Evolutionary conservation across 2,329 filamentous ascomycete species (phyloP), one percentile per base, ranked within the genome.

Genomic region (Zalaria obscura): DNA sequence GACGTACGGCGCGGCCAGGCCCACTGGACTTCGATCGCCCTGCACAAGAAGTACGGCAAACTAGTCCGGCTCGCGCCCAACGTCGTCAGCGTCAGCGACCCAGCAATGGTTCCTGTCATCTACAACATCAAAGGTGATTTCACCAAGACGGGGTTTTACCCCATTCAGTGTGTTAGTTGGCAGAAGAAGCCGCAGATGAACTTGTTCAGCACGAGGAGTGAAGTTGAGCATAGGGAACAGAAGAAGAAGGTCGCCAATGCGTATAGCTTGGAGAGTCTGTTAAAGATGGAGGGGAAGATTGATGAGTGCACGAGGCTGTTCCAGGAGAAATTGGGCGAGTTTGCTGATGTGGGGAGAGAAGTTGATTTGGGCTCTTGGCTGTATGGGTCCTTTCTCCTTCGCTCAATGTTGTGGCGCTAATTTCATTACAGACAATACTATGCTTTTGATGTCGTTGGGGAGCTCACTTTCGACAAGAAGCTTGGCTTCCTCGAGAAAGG

Each of bases 11-110:
- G 38, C 34, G 45, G 45, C 11, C 31, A 45, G 25, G 37, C 40
- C 28, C 45, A 43, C 28, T 28, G 5, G 25, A 41, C 34, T 25
- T n/a, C 38, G 3, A 43, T 43, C 29, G 29, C 7, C 29, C 29
- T 72, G 1, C 83, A 89, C 62, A 71, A 76, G 62, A 75, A 75
- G 50, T 64, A 80, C 11, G 83, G 83, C 3, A 75, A 76, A 3
- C 60, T 89, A 0, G 76, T 88, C 27, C 73, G 83, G 25, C 79
- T 88, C 51, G 78, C 82, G 50, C 83, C 83, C 0, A 76, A 83
- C 49, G 81, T 87, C 50, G 67, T 87, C 50, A 83, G 78, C 45
- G 66, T 89, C 38, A 78, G 75, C 42, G 80, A 86, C 51, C 78
- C 79, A 29, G 67, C 66, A 6, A 80, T 79, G 4, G 83, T 89